These are phyloP conservation scores for Alternaria arborescens DNA, from an alignment of 2,329 filamentous ascomycete genomes.

Conservation along the genomic window DNA sequence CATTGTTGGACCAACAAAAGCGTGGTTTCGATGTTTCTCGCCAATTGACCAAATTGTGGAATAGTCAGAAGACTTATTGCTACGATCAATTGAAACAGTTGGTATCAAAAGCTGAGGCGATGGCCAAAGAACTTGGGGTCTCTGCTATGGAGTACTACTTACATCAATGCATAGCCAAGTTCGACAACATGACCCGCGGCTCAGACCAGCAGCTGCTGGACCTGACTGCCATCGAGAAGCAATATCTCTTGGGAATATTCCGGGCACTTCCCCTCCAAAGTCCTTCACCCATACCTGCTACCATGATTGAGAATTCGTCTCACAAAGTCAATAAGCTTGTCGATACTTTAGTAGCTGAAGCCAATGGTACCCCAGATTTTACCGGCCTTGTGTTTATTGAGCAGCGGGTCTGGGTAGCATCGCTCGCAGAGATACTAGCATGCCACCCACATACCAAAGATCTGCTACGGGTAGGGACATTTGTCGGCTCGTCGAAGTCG, in stretches of 20 bases:
- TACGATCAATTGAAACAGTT: constrained; percentile 50
- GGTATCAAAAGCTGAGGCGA: constrained; percentile 40
- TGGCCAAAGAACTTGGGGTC: constrained; percentile 51
- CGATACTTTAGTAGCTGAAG: constrained; percentile 48
- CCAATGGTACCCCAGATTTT: constrained; percentile 34
- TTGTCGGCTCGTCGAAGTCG: constrained; percentile 61
- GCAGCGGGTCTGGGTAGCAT: constrained; percentile 55
- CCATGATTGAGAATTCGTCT: constrained; percentile 36
- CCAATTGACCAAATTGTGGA: constrained; percentile 37
- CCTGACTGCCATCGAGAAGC: constrained; percentile 44
- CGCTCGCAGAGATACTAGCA: constrained; percentile 51
- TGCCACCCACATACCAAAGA: constrained; percentile 41
- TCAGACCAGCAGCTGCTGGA: constrained; percentile 41
- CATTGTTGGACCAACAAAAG: constrained; percentile 36
- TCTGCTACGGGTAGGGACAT: constrained; percentile 56
- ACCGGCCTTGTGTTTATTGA: constrained; percentile 59
- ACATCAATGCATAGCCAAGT: constrained; percentile 46
- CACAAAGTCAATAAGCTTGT: constrained; percentile 50
- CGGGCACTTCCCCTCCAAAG: constrained; percentile 20
- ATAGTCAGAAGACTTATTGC: constrained; percentile 52
- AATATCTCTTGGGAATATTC: constrained; percentile 43
- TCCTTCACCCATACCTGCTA: neutral
- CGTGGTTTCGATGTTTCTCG: constrained; percentile 33
- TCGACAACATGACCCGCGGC: constrained; percentile 19
- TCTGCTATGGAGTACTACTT: constrained; percentile 53